Base-by-base conservation (phyloP, 1,139 yeast species). In the Candida glucosophila region DNA sequence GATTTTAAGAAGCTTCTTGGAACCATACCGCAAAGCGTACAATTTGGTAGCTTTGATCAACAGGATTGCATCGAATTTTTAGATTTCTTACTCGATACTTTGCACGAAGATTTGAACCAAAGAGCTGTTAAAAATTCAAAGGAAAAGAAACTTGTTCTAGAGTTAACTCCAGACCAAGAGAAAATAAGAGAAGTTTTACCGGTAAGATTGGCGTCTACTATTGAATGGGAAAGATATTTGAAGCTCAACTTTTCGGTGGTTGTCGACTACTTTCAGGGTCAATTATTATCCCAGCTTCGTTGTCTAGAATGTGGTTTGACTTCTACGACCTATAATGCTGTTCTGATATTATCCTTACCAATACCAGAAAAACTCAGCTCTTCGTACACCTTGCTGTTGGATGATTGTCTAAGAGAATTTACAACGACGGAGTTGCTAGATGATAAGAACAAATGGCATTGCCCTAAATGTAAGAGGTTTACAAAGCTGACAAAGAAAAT, bases 61-160 rank as follows among this genome's bases (percentile, higher is more conserved):
- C 98, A 90, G 47, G 98, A 90, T 50, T 83, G 94, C 37, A 86
- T 86, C 31, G 97, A 90, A 47, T 86, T 86, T 46, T 62, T 90
- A 35, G 83, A 81, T 28, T 86, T 85, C 43, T 46, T 90, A 11
- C 59, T 90, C 24, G 97, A 86, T 49, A 77, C 86, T 1, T 55
- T 90, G 17, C 97, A 90, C 47, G 94, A 85, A 45, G 98, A 90
- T 44, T 60, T 90, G 33, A 83, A 83, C 43, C 77, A 76, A 38
- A 71, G 73, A 53, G 51, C 49, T 3, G 41, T 55, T 1, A 34
- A 43, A 2, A 41, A 49, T 25, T 44, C 58, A 1, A 42, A 48
- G 12, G 70, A 63, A 24, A 41, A 77, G 64, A 39, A 44, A 28
- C 45, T 52, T 6, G 53, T 65, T 12, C 45, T 49, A 31, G 70